phyloP scores from a whole-genome alignment of 495 filamentous ascomycete genomes.

The Penicillium egyptiacum region DNA sequence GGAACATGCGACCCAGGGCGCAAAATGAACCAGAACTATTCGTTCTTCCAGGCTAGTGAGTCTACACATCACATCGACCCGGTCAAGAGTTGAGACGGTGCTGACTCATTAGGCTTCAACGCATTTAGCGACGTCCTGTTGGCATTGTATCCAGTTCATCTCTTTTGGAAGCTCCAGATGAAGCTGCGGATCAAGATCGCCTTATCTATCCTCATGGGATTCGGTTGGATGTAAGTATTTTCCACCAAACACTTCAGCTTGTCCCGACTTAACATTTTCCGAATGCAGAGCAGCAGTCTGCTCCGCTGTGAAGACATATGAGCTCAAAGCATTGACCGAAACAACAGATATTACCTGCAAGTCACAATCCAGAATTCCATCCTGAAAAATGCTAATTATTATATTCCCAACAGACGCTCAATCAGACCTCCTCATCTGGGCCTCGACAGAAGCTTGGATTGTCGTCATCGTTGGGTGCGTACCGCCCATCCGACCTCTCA shows the following conservation, averaged over 20 bases:
- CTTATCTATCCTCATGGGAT: constrained; percentile 38
- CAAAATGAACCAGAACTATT: constrained; percentile 24
- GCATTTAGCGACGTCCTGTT: constrained; percentile 33
- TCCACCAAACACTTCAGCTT: background rate
- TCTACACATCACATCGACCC: background rate
- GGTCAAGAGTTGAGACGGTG: background rate
- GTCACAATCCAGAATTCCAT: background rate
- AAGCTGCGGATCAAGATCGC: constrained; percentile 33
- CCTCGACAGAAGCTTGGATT: constrained; percentile 30
- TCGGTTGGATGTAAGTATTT: constrained; percentile 38
- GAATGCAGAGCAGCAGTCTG: constrained; percentile 23
- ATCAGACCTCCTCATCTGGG: constrained; percentile 30
- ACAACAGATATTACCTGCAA: constrained; percentile 24
- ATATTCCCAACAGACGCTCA: constrained; percentile 15
- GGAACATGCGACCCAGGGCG: constrained; percentile 28
- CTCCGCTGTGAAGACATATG: constrained; percentile 27
- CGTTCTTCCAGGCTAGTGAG: constrained; percentile 33
- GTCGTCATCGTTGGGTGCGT: constrained; percentile 31
- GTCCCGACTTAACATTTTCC: background rate
- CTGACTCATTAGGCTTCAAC: constrained; percentile 22
- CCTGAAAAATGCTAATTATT: background rate
- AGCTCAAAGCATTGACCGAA: constrained; percentile 22
- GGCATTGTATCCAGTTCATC: constrained; percentile 33
- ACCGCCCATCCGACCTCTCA: constrained; percentile 27
- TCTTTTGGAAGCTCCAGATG: constrained; percentile 37